These are phyloP conservation scores for Pulveroboletus ravenelii DNA, from an alignment of 768 basidiomycete species.

Conservation along the genomic window DNA sequence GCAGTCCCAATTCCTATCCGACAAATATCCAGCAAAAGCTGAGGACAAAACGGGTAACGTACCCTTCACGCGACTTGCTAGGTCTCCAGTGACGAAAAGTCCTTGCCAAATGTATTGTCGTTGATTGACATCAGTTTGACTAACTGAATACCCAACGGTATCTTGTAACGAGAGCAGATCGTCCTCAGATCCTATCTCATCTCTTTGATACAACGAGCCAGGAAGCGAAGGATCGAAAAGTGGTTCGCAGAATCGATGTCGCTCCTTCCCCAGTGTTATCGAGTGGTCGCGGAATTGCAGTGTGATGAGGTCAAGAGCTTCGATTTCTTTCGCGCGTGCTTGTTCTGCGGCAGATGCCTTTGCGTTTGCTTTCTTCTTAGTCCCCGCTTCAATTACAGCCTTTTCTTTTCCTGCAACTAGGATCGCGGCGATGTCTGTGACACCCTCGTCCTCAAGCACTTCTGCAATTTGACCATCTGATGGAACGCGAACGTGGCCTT, in stretches of 20 bases:
- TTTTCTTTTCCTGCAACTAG: constrained; percentile 89
- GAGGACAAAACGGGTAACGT: constrained; percentile 6
- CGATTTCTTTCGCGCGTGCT: constrained; percentile 76
- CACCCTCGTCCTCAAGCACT: constrained; percentile 70
- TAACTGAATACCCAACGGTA: constrained; percentile 60
- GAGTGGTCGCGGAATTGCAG: constrained; percentile 67
- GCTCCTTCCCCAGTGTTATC: constrained; percentile 77
- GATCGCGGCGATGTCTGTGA: constrained; percentile 87
- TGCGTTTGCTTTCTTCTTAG: constrained; percentile 69
- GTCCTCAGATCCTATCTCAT: constrained; percentile 21
- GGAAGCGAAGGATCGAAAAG: constrained; percentile 72
- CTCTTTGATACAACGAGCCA: constrained; percentile 29
- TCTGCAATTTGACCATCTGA: constrained; percentile 67
- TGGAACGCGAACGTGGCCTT: constrained; percentile 66
- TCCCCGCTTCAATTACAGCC: constrained; percentile 80
- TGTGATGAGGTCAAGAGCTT: constrained; percentile 77
- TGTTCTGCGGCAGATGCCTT: constrained; percentile 75
- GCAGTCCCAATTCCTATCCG: constrained; percentile 57
- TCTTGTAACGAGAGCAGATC: constrained; percentile 53
- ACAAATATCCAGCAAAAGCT: neutral
- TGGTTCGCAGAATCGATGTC: constrained; percentile 89
- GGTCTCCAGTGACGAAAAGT: constrained; percentile 74
- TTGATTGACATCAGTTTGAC: constrained; percentile 56
- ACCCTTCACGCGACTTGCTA: constrained; percentile 73
- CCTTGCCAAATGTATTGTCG: constrained; percentile 75